Conservation (phyloP, 495 filamentous ascomycete species). For the Aspergillus panamensis region DNA sequence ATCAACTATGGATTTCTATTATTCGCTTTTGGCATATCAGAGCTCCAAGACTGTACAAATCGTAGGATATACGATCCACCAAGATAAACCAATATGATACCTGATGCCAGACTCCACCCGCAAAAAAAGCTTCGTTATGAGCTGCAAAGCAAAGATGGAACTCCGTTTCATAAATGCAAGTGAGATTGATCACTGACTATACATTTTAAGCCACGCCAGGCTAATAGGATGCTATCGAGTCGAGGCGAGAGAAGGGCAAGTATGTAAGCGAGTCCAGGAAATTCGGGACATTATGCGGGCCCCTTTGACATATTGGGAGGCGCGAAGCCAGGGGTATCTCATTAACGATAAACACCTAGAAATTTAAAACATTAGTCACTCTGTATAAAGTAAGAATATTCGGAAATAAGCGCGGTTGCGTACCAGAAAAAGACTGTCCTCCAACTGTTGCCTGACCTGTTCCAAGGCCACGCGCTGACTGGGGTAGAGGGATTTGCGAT, state of each 20-base stretch:
- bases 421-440: constrained; percentile 36
- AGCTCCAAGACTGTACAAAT: constrained; percentile 12
- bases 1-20: neutral
- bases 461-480: constrained; percentile 32
- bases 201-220: constrained; percentile 21
- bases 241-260: constrained; percentile 1
- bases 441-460: constrained; percentile 23
- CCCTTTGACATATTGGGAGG: neutral
- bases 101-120: neutral
- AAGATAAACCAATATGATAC: neutral
- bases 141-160: constrained; percentile 18
- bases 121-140: neutral
- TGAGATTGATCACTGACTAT: constrained; percentile 19
- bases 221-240: constrained; percentile 8
- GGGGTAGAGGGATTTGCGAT: constrained; percentile 44
- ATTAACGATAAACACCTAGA: constrained; percentile 36
- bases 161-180: constrained; percentile 26
- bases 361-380: constrained; percentile 5
- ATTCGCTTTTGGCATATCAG: constrained; percentile 9
- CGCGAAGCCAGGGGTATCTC: constrained; percentile 6
- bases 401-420: constrained; percentile 5
- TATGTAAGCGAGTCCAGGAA: neutral
- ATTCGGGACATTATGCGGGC: neutral
- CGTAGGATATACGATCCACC: constrained; percentile 1
- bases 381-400: neutral